phyloP scores from a whole-genome alignment of 495 filamentous ascomycete genomes.

The Penicillium parvum region DNA sequence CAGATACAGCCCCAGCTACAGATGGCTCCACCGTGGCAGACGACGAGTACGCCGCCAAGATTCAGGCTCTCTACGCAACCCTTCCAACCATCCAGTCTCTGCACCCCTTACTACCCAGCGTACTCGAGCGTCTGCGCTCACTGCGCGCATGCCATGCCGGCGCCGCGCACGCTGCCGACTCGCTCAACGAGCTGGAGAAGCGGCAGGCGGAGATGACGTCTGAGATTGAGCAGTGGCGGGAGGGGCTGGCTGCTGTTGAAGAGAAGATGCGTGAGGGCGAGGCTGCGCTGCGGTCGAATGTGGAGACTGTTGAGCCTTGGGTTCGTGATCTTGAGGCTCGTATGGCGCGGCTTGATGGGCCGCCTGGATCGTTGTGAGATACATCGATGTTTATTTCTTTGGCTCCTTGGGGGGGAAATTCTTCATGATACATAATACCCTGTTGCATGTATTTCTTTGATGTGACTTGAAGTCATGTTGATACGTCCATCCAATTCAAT shows the following conservation, averaged over 20 bases:
- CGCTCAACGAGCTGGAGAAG: constrained; percentile 68
- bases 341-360: constrained; percentile 50
- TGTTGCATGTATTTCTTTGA: constrained; percentile 17
- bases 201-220: constrained; percentile 75
- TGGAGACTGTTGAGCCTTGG: constrained; percentile 78
- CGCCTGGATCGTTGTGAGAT: constrained; percentile 6
- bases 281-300: constrained; percentile 67
- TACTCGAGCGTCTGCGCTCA: constrained; percentile 80
- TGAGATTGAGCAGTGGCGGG: constrained; percentile 83
- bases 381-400: constrained; percentile 1
- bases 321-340: constrained; percentile 80
- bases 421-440: constrained; percentile 25
- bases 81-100: constrained; percentile 86
- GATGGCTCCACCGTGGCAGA: constrained; percentile 29
- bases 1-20: constrained; percentile 19
- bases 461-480: constrained; percentile 1
- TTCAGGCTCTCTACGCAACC: constrained; percentile 87
- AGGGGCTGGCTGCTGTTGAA: constrained; percentile 77
- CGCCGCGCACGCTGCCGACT: constrained; percentile 79
- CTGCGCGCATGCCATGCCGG: constrained; percentile 81
- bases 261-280: constrained; percentile 63
- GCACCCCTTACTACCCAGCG: constrained; percentile 74
- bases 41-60: constrained; percentile 72
- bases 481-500: constrained; percentile 3
- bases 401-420: neutral